Evolutionary conservation across 371 early-diverging fungal genomes (phyloP).

Genomic region (Haplosporangium sp.): DNA sequence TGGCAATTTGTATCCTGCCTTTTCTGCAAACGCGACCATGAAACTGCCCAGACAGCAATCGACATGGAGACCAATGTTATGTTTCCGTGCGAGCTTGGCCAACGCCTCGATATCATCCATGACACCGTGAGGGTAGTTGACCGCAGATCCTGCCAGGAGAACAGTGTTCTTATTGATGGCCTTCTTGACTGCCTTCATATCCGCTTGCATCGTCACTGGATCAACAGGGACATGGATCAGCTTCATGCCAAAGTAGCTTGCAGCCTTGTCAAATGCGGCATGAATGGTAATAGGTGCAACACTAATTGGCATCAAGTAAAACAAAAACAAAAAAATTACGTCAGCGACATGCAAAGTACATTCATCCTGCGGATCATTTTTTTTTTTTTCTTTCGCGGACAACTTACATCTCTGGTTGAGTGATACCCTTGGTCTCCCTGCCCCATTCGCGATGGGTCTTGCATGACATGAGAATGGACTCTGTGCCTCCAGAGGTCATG

Average conservation of each 20-base stretch:
- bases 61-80: slow-evolving; percentile 91
- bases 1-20: slow-evolving; percentile 88
- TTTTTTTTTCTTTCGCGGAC: neutral
- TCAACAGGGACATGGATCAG: slow-evolving; percentile 88
- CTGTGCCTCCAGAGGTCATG: slow-evolving; percentile 96
- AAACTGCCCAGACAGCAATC: slow-evolving; percentile 98
- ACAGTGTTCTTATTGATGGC: slow-evolving; percentile 93
- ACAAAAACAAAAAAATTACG: neutral
- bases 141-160: slow-evolving; percentile 92
- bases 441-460: slow-evolving; percentile 90
- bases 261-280: slow-evolving; percentile 96
- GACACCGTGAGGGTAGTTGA: slow-evolving; percentile 95
- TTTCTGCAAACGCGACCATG: slow-evolving; percentile 92
- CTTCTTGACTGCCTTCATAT: slow-evolving; percentile 74
- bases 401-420: slow-evolving; percentile 89
- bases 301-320: slow-evolving; percentile 56
- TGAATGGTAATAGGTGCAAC: slow-evolving; percentile 92
- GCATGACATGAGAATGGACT: slow-evolving; percentile 94
- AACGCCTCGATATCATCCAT: slow-evolving; percentile 91
- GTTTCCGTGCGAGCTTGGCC: slow-evolving; percentile 82
- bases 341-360: neutral
- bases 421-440: slow-evolving; percentile 76
- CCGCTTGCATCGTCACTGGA: slow-evolving; percentile 79
- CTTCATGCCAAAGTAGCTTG: slow-evolving; percentile 90
- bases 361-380: neutral